phyloP scores from a whole-genome alignment of 2,329 filamentous ascomycete species.

The Leptographium wingfieldii region DNA sequence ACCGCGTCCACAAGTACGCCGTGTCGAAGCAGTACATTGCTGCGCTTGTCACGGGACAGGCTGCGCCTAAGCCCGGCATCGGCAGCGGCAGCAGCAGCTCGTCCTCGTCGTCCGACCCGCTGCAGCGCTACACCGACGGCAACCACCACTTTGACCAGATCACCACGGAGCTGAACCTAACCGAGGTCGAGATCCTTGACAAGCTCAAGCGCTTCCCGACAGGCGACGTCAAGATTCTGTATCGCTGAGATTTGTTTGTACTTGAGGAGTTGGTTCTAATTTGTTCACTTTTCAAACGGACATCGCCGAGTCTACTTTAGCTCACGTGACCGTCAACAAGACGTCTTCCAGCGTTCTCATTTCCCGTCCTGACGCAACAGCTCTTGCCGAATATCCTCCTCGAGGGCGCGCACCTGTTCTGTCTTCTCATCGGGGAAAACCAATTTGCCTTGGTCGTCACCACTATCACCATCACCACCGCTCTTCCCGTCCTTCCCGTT shows the following conservation, averaged over 20 bases:
- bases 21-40: slow-evolving; percentile 53
- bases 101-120: slow-evolving; percentile 23
- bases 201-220: slow-evolving; percentile 46
- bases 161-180: slow-evolving; percentile 60
- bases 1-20: slow-evolving; percentile 85
- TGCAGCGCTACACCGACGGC: slow-evolving; percentile 62
- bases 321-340: neutral
- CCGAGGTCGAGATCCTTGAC: slow-evolving; percentile 57
- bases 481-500: neutral
- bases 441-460: slow-evolving; percentile 3
- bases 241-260: slow-evolving; percentile 26
- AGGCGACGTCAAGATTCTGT: slow-evolving; percentile 42
- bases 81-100: slow-evolving; percentile 17
- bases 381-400: slow-evolving; percentile 11
- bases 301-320: neutral
- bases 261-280: neutral
- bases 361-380: neutral
- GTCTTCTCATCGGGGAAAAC: slow-evolving; percentile 16
- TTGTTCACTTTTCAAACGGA: neutral
- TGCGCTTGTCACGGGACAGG: slow-evolving; percentile 40
- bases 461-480: neutral
- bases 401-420: slow-evolving; percentile 9
- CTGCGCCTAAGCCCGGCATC: slow-evolving; percentile 18
- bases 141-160: slow-evolving; percentile 72
- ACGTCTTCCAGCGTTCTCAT: too few species aligned